Evolutionary conservation across 2,329 filamentous ascomycete species (phyloP), one percentile per base, ranked within the genome.

Genomic region (Cladophialophora carrionii): DNA sequence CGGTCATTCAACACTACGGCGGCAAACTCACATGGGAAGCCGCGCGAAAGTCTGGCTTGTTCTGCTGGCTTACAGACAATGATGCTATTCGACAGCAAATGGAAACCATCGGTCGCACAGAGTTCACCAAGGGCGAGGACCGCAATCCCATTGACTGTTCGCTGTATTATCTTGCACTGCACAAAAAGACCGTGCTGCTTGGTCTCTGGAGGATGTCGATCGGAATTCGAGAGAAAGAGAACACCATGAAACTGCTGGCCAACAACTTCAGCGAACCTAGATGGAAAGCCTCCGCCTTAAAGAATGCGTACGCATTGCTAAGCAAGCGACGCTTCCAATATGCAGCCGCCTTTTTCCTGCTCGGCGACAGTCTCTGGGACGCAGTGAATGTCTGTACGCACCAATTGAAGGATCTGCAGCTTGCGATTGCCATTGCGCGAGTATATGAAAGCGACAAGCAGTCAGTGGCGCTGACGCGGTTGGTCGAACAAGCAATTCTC

Each of bases 261-360:
- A 96, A 97, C 73, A 92, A 98, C 75, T 99, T 99, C 76, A 83
- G 87, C 3, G 90, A 96, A 67, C 84, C 88, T 0, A 89, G 91
- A 71, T 98, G 95, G 91, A 90, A 86, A 75, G 96, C 90, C 1
- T 87, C 91, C 4, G 95, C 95, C 0, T 80, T 96, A 65, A 99
- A 99, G 78, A 99, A 99, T 75, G 95, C 95, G 0, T 99, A 97
- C 78, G 94, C 95, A 2, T 78, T 99, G 61, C 88, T 99, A 74
- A 95, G 94, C 70, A 96, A 92, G 77, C 86, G 92, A 52, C 85
- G 95, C 57, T 97, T 97, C 75, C 92, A 91, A 78, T 99, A 99
- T 74, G 93, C 95, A 2, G 95, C 94, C 0, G 90, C 95, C 0
- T 99, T 98, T 79, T 99, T 99, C 80, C 82, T 99, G 5, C 83